Conservation (phyloP, 1,284 basidiomycete genomes). For the Phylloporus sp. region DNA sequence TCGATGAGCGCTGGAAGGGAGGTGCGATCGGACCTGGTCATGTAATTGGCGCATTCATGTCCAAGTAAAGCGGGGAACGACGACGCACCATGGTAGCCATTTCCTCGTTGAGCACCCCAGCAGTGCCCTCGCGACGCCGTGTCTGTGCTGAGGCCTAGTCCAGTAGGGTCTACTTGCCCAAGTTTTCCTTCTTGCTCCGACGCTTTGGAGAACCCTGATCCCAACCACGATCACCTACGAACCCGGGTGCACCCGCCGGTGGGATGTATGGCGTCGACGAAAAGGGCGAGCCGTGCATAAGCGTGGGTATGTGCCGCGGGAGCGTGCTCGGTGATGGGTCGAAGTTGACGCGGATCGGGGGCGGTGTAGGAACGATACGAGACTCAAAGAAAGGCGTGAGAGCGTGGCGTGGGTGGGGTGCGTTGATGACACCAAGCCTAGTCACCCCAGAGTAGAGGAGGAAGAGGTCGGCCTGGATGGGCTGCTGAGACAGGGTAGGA, state of each 20-base stretch:
- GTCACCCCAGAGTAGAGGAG: not conserved
- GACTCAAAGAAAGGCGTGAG: slow-evolving; percentile 34
- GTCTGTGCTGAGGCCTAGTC: slow-evolving; percentile 20
- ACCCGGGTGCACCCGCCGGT: slow-evolving; percentile 81
- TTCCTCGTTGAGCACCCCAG: slow-evolving; percentile 52
- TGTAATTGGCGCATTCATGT: not conserved
- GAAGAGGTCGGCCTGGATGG: slow-evolving; percentile 8
- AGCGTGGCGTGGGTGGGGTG: slow-evolving; percentile 28
- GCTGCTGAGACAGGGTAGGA: slow-evolving; percentile 31
- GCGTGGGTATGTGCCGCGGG: slow-evolving; percentile 7
- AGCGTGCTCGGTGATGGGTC: not conserved
- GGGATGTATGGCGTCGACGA: slow-evolving; percentile 60
- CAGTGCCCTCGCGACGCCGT: slow-evolving; percentile 56
- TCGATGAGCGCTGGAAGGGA: slow-evolving; percentile 86
- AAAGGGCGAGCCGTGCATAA: slow-evolving; percentile 61
- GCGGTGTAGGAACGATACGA: slow-evolving; percentile 34
- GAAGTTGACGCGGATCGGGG: slow-evolving; percentile 21
- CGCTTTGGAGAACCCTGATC: slow-evolving; percentile 54
- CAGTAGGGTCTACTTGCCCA: slow-evolving; percentile 22
- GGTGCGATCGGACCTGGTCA: slow-evolving; percentile 60
- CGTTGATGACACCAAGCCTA: not conserved
- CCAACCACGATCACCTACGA: slow-evolving; percentile 62
- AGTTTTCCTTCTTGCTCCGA: slow-evolving; percentile 34
- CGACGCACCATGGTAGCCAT: slow-evolving; percentile 65
- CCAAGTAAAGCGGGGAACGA: too few relatives aligned